Evolutionary conservation across 2,329 filamentous ascomycete species (phyloP).

Genomic region (Tolypocladium capitatum): DNA sequence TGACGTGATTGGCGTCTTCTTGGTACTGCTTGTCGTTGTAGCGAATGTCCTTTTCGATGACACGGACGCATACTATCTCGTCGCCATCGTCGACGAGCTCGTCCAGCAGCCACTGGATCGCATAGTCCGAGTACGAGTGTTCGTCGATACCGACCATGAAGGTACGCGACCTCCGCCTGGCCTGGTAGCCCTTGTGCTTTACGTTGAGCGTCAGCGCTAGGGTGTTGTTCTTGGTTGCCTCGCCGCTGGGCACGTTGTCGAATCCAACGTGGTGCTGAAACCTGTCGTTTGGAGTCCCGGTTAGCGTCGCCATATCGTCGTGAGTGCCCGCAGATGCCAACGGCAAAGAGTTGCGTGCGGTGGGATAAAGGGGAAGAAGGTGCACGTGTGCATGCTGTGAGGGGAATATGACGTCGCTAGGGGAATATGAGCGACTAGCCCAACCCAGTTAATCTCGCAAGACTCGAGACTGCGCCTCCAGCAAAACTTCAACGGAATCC

Average conservation of each 20-base stretch:
- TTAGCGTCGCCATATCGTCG: slow-evolving; percentile 30
- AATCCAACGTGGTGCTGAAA: slow-evolving; percentile 48
- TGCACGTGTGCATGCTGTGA: not conserved
- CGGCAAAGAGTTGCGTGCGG: slow-evolving; percentile 1
- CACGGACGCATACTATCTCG: slow-evolving; percentile 80
- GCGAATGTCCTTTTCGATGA: slow-evolving; percentile 71
- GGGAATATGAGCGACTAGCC: not conserved
- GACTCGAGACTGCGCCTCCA: not conserved
- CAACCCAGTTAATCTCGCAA: not conserved
- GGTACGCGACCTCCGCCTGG: slow-evolving; percentile 66
- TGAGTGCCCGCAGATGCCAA: not conserved
- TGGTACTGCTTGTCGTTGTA: slow-evolving; percentile 59
- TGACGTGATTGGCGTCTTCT: slow-evolving; percentile 59
- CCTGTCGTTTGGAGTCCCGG: slow-evolving; percentile 28
- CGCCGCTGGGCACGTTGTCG: slow-evolving; percentile 44
- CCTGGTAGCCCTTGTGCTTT: slow-evolving; percentile 76
- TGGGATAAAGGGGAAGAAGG: slow-evolving; percentile 5
- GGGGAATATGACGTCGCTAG: not conserved
- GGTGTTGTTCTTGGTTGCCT: slow-evolving; percentile 45
- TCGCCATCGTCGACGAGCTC: slow-evolving; percentile 89
- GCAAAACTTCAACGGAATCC: not conserved
- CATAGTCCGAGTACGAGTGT: slow-evolving; percentile 84
- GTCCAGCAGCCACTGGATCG: slow-evolving; percentile 82
- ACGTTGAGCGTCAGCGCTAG: slow-evolving; percentile 69
- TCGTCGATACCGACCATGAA: slow-evolving; percentile 88